Evolutionary conservation across 805 yeast species (phyloP).

Genomic region (Sugiyamaella floridensis): DNA sequence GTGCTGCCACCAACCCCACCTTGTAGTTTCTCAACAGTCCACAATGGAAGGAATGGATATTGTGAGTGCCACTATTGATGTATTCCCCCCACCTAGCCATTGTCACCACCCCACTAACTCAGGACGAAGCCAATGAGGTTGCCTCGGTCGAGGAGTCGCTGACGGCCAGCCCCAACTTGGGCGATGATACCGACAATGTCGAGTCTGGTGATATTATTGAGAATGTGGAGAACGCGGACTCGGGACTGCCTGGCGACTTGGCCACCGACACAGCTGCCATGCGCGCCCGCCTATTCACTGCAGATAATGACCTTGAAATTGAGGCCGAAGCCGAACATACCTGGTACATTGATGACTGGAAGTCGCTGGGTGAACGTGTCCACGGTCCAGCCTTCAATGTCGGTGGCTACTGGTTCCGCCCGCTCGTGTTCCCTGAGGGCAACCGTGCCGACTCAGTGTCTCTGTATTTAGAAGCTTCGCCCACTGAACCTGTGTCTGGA

Average conservation of each 20-base stretch:
- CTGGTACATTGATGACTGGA: constrained; percentile 36
- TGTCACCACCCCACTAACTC: background rate
- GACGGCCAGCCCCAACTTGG: background rate
- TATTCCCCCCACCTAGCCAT: too few relatives aligned
- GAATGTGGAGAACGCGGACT: background rate
- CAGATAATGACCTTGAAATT: constrained; percentile 1
- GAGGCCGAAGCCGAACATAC: constrained; percentile 20
- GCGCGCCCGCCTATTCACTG: constrained; percentile 7
- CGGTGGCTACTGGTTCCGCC: constrained; percentile 35
- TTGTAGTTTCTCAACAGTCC: background rate
- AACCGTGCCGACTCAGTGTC: constrained; percentile 57
- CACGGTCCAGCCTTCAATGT: constrained; percentile 28
- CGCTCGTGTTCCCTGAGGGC: constrained; percentile 73
- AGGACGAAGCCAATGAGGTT: constrained; percentile 3
- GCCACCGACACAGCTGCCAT: constrained; percentile 11
- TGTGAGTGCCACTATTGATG: constrained; percentile 5
- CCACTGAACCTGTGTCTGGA: constrained; percentile 19
- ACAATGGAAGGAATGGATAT: constrained; percentile 6
- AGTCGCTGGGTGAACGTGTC: constrained; percentile 29
- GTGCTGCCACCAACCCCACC: background rate
- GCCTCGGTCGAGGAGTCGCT: background rate
- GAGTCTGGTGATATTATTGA: background rate
- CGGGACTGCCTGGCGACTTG: constrained; percentile 4
- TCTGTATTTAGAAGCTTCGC: constrained; percentile 71
- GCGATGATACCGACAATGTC: background rate